These are phyloP conservation scores for Trypanosomatidae sp. DNA, from an alignment of 208 protist species.

Conservation along the genomic window DNA sequence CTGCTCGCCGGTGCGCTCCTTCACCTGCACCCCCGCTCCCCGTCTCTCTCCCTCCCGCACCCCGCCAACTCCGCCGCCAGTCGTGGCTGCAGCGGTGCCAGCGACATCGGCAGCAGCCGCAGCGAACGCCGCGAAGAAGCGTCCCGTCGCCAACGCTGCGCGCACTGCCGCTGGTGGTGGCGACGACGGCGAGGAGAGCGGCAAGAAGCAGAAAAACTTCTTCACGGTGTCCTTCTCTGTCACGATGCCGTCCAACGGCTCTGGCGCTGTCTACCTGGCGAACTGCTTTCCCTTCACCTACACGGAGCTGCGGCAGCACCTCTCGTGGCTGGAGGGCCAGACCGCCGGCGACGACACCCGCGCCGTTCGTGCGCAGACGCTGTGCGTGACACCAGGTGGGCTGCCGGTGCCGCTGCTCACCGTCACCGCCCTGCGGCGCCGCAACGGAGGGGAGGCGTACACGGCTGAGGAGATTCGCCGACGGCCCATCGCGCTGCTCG, in stretches of 20 bases:
- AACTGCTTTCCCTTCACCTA: slow-evolving; percentile 98
- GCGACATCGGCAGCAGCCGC: too few species aligned
- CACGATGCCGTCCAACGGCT: slow-evolving; percentile 57
- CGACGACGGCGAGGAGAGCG: slow-evolving; percentile 13
- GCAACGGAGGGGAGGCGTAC: slow-evolving; percentile 18
- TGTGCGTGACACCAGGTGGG: slow-evolving; percentile 87
- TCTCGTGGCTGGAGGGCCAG: slow-evolving; percentile 44
- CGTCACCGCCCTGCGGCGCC: slow-evolving; percentile 62
- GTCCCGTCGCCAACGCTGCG: not conserved
- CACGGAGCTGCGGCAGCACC: slow-evolving; percentile 72
- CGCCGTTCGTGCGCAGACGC: slow-evolving; percentile 36
- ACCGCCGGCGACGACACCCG: not conserved
- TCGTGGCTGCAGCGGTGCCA: too few species aligned
- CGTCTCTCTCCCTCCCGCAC: too few species aligned
- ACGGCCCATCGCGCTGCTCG: slow-evolving; percentile 84
- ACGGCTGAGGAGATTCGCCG: slow-evolving; percentile 43
- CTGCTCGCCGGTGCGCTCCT: too few species aligned
- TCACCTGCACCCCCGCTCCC: too few species aligned
- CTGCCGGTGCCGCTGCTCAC: slow-evolving; percentile 93
- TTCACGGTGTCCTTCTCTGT: slow-evolving; percentile 94
- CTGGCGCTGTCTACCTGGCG: slow-evolving; percentile 90
- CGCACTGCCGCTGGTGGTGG: slow-evolving; percentile 13
- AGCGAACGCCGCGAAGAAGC: too few species aligned
- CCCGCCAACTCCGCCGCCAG: too few species aligned
- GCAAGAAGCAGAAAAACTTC: slow-evolving; percentile 45